These are phyloP conservation scores for Myxozyma lipomycoides DNA, from an alignment of 805 yeast species.

Conservation along the genomic window DNA sequence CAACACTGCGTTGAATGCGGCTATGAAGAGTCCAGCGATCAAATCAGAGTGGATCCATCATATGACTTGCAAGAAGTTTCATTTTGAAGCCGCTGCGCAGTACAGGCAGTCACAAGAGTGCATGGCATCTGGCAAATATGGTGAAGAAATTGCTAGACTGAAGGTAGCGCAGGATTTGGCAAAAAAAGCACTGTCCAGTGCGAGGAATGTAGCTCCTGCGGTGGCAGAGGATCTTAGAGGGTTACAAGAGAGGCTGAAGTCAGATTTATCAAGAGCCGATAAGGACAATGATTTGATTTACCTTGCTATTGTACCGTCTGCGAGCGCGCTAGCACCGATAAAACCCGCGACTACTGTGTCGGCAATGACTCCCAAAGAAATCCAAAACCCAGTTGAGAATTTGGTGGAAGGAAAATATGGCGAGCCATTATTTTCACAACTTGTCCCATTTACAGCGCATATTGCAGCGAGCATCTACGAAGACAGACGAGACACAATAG, in stretches of 20 bases:
- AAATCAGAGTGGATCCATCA: slow-evolving; percentile 64
- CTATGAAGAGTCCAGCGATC: slow-evolving; percentile 49
- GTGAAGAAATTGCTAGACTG: slow-evolving; percentile 65
- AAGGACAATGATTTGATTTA: slow-evolving; percentile 80
- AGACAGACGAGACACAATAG: slow-evolving; percentile 58
- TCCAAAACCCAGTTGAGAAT: slow-evolving; percentile 36
- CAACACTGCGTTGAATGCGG: slow-evolving; percentile 42
- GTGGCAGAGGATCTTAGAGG: slow-evolving; percentile 54
- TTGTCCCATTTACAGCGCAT: slow-evolving; percentile 64
- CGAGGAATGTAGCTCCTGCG: slow-evolving; percentile 42
- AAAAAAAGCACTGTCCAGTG: slow-evolving; percentile 39
- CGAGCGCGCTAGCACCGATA: slow-evolving; percentile 42
- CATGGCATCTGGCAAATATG: slow-evolving; percentile 53
- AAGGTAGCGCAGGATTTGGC: slow-evolving; percentile 43
- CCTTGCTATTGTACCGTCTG: slow-evolving; percentile 57
- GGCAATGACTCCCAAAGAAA: slow-evolving; percentile 41
- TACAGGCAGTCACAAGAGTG: slow-evolving; percentile 55
- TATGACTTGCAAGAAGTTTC: slow-evolving; percentile 53
- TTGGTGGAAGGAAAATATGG: slow-evolving; percentile 25
- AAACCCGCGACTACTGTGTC: slow-evolving; percentile 56
- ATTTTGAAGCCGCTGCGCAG: slow-evolving; percentile 68
- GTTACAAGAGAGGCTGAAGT: slow-evolving; percentile 45
- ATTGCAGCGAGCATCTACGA: slow-evolving; percentile 64
- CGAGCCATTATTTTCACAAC: slow-evolving; percentile 48
- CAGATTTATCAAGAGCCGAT: slow-evolving; percentile 53